Evolutionary conservation across 2,329 filamentous ascomycete genomes (phyloP).

Genomic region (Beauveria rudraprayagi): DNA sequence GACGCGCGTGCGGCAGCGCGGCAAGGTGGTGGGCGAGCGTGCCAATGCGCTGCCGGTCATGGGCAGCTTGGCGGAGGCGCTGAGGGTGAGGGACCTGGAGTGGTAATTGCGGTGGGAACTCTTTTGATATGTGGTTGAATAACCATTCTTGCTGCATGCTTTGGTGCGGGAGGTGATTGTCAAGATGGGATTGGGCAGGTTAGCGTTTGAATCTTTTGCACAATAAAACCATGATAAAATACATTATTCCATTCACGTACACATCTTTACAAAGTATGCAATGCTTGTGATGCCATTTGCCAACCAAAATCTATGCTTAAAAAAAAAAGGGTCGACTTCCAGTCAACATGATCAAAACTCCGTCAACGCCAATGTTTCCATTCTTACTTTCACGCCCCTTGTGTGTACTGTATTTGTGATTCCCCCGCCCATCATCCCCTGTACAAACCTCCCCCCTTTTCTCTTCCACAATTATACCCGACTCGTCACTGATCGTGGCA

Average conservation of each 20-base stretch:
- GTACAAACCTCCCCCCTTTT: background rate
- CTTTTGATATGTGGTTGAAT: background rate
- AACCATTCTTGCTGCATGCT: background rate
- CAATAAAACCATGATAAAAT: no score
- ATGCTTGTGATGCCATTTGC: no score
- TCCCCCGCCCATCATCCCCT: background rate
- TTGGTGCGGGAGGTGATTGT: background rate
- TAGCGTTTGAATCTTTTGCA: background rate
- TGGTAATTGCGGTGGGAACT: constrained; percentile 21
- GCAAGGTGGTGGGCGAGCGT: constrained; percentile 35
- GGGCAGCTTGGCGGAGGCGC: constrained; percentile 21
- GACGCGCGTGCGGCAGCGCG: constrained; percentile 56
- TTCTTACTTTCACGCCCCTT: background rate
- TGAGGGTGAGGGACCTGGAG: constrained; percentile 23
- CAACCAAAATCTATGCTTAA: no score
- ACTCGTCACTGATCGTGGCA: background rate
- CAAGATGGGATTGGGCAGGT: background rate
- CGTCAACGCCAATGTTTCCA: background rate
- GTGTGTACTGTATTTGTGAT: background rate
- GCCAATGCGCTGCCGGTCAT: constrained; percentile 25
- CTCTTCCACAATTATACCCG: background rate
- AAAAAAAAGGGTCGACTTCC: no score
- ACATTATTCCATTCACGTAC: no score
- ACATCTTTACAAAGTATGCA: no score
- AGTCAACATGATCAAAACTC: no score